Evolutionary conservation across 257 asterid species (phyloP).

Genomic region (Primulina eburnea): DNA sequence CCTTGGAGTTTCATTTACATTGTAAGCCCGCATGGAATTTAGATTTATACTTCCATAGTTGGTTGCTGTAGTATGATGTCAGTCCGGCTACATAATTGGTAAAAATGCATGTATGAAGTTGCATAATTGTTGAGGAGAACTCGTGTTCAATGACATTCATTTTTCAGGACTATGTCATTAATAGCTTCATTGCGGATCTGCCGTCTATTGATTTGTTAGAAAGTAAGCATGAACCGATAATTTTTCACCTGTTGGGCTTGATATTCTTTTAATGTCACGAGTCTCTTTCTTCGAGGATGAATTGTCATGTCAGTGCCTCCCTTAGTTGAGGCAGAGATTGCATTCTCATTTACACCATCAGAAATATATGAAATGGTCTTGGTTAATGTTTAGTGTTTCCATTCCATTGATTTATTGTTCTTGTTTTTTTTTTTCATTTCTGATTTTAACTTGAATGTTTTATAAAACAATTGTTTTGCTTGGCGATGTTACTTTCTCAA

Average conservation of each 20-base stretch:
- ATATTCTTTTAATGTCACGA: background rate
- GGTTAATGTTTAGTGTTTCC: background rate
- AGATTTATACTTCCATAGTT: slow-evolving; percentile 10
- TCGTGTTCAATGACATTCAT: background rate
- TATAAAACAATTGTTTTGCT: background rate
- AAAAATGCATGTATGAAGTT: slow-evolving; percentile 10
- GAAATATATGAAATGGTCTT: slow-evolving; percentile 6
- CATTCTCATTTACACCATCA: background rate
- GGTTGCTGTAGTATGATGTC: slow-evolving; percentile 6
- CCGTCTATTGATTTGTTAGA: slow-evolving; percentile 8
- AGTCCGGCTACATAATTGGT: background rate
- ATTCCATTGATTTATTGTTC: background rate
- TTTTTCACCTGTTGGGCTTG: slow-evolving; percentile 1
- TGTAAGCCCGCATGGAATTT: slow-evolving; percentile 42
- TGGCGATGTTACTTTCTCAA: slow-evolving; percentile 3
- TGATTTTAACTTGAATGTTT: slow-evolving; percentile 6
- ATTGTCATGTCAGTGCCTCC: background rate
- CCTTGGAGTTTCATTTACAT: slow-evolving; percentile 85
- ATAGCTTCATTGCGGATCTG: background rate
- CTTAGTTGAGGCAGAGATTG: background rate
- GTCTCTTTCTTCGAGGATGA: background rate
- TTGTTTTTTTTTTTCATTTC: slow-evolving; percentile 13
- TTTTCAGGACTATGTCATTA: background rate
- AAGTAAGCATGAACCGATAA: background rate
- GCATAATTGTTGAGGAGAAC: slow-evolving; percentile 1